Evolutionary conservation across 306 rosid genomes (phyloP).

Genomic region (Corylus avellana): DNA sequence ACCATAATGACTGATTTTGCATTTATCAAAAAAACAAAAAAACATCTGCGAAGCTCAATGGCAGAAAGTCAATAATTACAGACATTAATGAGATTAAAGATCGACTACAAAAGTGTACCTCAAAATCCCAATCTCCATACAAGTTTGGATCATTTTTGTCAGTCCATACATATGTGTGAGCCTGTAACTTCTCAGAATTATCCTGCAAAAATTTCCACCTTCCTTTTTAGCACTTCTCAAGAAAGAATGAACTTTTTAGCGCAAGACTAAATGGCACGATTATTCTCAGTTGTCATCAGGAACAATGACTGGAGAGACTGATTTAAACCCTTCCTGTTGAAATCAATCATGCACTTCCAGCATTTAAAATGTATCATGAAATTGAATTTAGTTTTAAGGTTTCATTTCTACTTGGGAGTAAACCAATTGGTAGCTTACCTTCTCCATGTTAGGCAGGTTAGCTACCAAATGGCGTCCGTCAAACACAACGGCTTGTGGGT

Average conservation of each 20-base stretch:
- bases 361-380: neutral
- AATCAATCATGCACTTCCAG: neutral
- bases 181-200: conserved; percentile 48
- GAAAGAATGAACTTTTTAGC: neutral
- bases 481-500: too few species aligned
- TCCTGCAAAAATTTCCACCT: conserved; percentile 44
- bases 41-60: neutral
- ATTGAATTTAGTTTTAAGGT: neutral
- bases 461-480: neutral
- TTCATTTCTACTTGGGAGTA: neutral
- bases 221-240: neutral
- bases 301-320: neutral
- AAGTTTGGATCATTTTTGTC: conserved; percentile 69
- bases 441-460: neutral
- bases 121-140: conserved; percentile 85
- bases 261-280: neutral
- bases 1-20: too few species aligned
- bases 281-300: neutral
- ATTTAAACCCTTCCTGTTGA: neutral
- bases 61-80: neutral
- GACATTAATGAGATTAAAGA: neutral
- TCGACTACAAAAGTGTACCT: conserved; percentile 45
- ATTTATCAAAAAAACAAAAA: too few species aligned
- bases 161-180: conserved; percentile 71
- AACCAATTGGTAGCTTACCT: conserved; percentile 1